Evolutionary conservation across 768 basidiomycete genomes (phyloP).

Genomic region (Lactarius sp.): DNA sequence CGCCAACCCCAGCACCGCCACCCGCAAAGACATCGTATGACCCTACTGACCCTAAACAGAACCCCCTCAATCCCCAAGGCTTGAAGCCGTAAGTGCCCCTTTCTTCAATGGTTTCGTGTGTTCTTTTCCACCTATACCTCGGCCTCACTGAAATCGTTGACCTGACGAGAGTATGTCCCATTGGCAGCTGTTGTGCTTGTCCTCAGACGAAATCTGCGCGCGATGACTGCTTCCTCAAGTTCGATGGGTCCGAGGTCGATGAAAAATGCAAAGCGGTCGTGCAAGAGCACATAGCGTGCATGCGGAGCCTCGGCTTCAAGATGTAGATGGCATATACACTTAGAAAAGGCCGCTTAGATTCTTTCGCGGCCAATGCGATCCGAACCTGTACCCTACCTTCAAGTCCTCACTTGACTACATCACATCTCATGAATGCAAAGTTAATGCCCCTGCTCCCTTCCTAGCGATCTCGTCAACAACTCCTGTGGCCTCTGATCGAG

Average conservation of each 20-base stretch:
- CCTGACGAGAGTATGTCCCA: neutral
- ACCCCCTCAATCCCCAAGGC: conserved; percentile 91
- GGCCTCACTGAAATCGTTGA: neutral
- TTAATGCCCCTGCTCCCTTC: too few species aligned
- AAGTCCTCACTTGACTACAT: too few species aligned
- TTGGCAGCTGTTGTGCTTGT: conserved; percentile 86
- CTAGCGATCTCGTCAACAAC: too few species aligned
- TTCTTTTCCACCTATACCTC: neutral
- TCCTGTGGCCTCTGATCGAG: too few species aligned
- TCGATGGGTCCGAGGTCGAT: conserved; percentile 56
- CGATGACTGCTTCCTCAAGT: conserved; percentile 90
- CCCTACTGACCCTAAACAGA: conserved; percentile 72
- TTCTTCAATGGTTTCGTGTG: too few species aligned
- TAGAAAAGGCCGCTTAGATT: neutral
- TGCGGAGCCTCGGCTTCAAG: conserved; percentile 88
- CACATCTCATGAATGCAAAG: too few species aligned
- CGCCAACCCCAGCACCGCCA: conserved; percentile 30
- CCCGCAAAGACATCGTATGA: conserved; percentile 42
- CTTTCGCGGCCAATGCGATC: too few species aligned
- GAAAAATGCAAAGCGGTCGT: conserved; percentile 81
- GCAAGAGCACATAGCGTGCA: conserved; percentile 80
- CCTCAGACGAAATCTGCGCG: conserved; percentile 88
- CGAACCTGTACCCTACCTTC: too few species aligned
- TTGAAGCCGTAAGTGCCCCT: conserved; percentile 75
- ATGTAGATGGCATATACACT: conserved; percentile 38